Evolutionary conservation across 1,284 basidiomycete genomes (phyloP).

Genomic region (Ganoderma resinaceum): DNA sequence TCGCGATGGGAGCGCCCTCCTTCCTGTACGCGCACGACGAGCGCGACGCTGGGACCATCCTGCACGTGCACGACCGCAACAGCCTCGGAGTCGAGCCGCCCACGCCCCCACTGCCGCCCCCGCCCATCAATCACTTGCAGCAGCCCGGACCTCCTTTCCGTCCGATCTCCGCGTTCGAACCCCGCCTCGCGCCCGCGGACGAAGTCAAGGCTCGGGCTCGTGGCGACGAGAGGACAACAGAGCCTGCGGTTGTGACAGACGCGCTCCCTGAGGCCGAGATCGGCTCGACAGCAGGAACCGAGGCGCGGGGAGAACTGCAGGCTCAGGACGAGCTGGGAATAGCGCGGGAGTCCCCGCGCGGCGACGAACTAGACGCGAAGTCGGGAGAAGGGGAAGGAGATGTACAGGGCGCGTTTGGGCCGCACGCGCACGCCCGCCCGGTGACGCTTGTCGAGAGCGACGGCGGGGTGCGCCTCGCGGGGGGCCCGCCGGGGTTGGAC

Average conservation of each 20-base stretch:
- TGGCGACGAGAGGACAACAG: not conserved
- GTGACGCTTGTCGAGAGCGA: not conserved
- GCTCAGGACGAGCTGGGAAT: not conserved
- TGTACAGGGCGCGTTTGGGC: not conserved
- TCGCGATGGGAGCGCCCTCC: not conserved
- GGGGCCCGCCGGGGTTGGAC: not conserved
- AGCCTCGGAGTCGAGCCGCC: not conserved
- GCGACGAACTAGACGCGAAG: not conserved
- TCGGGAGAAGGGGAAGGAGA: not conserved
- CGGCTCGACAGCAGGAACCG: not conserved
- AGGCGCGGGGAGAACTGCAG: not conserved
- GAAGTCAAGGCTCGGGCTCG: not conserved
- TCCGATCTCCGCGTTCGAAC: not conserved
- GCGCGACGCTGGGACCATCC: too few relatives aligned
- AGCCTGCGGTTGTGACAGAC: not conserved
- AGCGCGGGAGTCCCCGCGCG: not conserved
- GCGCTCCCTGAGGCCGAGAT: too few relatives aligned
- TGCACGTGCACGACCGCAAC: not conserved
- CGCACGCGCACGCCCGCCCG: not conserved
- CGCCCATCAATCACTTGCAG: not conserved
- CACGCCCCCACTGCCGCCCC: not conserved
- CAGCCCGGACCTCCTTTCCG: too few relatives aligned
- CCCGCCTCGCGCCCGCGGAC: not conserved
- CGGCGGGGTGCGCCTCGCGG: constrained; percentile 1
- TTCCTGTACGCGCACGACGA: not conserved